phyloP scores from a whole-genome alignment of 192 early-diverging fungal genomes.

The Coemansia sp. region DNA sequence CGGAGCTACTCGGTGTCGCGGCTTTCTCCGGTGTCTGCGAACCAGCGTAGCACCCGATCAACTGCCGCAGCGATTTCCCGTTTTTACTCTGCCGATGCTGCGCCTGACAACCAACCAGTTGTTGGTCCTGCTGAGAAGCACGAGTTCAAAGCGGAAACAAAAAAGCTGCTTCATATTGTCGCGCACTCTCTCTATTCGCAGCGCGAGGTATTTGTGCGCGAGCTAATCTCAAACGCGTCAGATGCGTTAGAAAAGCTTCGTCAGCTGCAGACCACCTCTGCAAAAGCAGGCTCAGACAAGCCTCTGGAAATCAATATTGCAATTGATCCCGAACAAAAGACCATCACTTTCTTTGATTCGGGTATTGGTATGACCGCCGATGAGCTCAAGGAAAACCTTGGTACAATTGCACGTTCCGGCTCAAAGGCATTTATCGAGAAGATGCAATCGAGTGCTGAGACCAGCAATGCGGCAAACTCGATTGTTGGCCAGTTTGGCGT shows the following conservation, averaged over 20 bases:
- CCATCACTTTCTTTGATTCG: conserved; percentile 84
- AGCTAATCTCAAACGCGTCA: conserved; percentile 94
- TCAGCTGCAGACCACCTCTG: conserved; percentile 77
- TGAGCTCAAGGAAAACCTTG: conserved; percentile 86
- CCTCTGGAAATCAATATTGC: conserved; percentile 83
- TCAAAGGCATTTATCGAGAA: conserved; percentile 82
- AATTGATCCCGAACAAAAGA: conserved; percentile 68
- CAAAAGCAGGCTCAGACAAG: conserved; percentile 74
- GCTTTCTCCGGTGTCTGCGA: not conserved
- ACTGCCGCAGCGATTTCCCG: conserved; percentile 7
- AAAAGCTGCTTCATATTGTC: conserved; percentile 88
- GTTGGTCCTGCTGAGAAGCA: conserved; percentile 56
- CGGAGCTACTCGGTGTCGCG: not conserved
- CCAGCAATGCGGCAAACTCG: conserved; percentile 62
- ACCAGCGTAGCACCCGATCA: not conserved
- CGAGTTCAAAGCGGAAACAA: conserved; percentile 86
- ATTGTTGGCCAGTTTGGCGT: conserved; percentile 99
- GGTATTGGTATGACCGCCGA: conserved; percentile 95
- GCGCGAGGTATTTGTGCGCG: conserved; percentile 93
- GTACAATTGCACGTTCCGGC: conserved; percentile 98
- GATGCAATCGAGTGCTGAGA: conserved; percentile 46
- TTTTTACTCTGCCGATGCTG: conserved; percentile 29
- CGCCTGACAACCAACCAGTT: conserved; percentile 5
- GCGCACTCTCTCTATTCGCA: conserved; percentile 96
- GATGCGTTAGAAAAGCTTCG: conserved; percentile 94